Conservation (phyloP, 2,329 filamentous ascomycete species). For the Trichoderma koningiopsis region DNA sequence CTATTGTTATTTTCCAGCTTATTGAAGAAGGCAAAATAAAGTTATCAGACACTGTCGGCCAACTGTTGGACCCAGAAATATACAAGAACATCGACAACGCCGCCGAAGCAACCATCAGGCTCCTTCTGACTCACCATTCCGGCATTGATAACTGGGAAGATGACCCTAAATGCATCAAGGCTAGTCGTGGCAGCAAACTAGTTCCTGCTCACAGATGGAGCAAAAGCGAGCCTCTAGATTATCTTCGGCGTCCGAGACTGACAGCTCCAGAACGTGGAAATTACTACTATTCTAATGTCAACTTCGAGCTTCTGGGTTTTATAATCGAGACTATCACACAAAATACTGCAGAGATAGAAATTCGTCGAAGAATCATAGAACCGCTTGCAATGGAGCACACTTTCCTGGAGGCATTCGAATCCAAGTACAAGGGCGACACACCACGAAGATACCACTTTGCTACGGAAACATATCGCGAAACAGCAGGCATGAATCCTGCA, state of each 20-base stretch:
- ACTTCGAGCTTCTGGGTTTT: slow-evolving; percentile 28
- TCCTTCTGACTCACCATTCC: slow-evolving; percentile 24
- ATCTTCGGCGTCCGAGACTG: slow-evolving; percentile 26
- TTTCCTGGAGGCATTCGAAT: slow-evolving; percentile 27
- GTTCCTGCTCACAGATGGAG: slow-evolving; percentile 24
- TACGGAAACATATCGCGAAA: slow-evolving; percentile 21
- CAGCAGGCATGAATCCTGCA: slow-evolving; percentile 21
- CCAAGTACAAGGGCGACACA: neutral
- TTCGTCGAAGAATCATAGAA: slow-evolving; percentile 20
- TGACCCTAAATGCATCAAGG: slow-evolving; percentile 24
- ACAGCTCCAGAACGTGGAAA: slow-evolving; percentile 24
- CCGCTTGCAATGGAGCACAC: slow-evolving; percentile 24
- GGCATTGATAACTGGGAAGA: slow-evolving; percentile 29
- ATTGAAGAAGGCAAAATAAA: slow-evolving; percentile 27
- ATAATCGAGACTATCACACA: slow-evolving; percentile 24
- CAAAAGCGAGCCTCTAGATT: slow-evolving; percentile 27
- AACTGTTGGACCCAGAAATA: slow-evolving; percentile 10
- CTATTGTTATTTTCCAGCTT: slow-evolving; percentile 27
- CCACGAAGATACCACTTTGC: slow-evolving; percentile 26
- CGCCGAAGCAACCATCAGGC: slow-evolving; percentile 10
- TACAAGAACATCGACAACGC: slow-evolving; percentile 26
- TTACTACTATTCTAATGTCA: slow-evolving; percentile 27
- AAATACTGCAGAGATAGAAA: slow-evolving; percentile 23
- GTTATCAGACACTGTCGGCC: slow-evolving; percentile 22
- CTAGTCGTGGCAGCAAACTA: slow-evolving; percentile 24